phyloP scores from a whole-genome alignment of 345 rosid genomes.

The thale cress (Arabidopsis thaliana) region TAIR10.1 NC_003076.8:2048501-2049000 shows the following conservation, averaged over 20 bases:
- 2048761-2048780: slow-evolving; percentile 57
- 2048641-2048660: slow-evolving; percentile 90
- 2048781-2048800: slow-evolving; percentile 75
- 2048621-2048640: slow-evolving; percentile 89
- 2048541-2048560: slow-evolving; percentile 54
- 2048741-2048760: slow-evolving; percentile 65
- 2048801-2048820: slow-evolving; percentile 52
- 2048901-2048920: slow-evolving; percentile 31
- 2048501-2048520: slow-evolving; percentile 65
- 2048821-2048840: slow-evolving; percentile 21
- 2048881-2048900: slow-evolving; percentile 39
- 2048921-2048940: slow-evolving; percentile 26
- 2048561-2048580: slow-evolving; percentile 54
- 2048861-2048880: background rate
- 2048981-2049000: slow-evolving; percentile 35
- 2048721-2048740: slow-evolving; percentile 74
- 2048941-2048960: slow-evolving; percentile 26
- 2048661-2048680: slow-evolving; percentile 98
- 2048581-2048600: slow-evolving; percentile 55
- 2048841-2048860: slow-evolving; percentile 7
- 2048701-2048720: slow-evolving; percentile 91
- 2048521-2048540: slow-evolving; percentile 51
- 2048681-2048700: slow-evolving; percentile 96
- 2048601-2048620: slow-evolving; percentile 67
- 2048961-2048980: slow-evolving; percentile 35